Evolutionary conservation across 257 asterid genomes (phyloP).

Genomic region (Coffea eugenioides): DNA sequence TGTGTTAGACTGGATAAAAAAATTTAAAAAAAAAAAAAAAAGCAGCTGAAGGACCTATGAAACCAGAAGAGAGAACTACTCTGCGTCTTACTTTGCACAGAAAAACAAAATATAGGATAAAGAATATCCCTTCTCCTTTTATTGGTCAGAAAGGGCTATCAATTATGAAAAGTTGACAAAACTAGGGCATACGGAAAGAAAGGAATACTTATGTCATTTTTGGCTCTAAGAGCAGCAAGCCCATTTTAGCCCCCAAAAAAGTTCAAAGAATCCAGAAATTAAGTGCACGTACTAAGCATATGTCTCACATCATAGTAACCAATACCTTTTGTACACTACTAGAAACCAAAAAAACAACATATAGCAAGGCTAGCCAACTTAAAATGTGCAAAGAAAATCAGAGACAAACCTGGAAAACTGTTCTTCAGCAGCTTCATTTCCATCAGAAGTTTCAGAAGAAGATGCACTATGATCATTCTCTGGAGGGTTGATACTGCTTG

Average conservation of each 20-base stretch:
- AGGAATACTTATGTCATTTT: background rate
- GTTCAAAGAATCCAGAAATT: background rate
- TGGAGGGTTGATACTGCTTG: slow-evolving; percentile 41
- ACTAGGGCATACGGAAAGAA: background rate
- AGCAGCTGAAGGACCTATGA: background rate
- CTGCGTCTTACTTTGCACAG: background rate
- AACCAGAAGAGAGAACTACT: background rate
- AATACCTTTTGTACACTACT: background rate
- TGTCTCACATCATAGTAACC: background rate
- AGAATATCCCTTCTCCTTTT: background rate
- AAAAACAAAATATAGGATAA: slow-evolving; percentile 1
- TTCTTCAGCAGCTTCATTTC: slow-evolving; percentile 49
- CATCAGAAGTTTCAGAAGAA: slow-evolving; percentile 51
- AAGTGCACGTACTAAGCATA: background rate
- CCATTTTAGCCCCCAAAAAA: background rate
- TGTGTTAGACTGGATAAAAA: background rate
- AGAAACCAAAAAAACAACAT: background rate
- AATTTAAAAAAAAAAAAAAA: background rate
- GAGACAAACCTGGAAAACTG: slow-evolving; percentile 57
- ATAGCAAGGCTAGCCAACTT: too few species aligned
- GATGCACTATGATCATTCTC: slow-evolving; percentile 41
- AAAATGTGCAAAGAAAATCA: background rate
- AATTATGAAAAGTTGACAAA: background rate
- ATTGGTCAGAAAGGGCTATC: background rate
- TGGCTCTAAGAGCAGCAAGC: background rate